These are phyloP conservation scores for Melastoma malabathricum DNA, from an alignment of 345 rosid species.

Conservation along the genomic window DNA sequence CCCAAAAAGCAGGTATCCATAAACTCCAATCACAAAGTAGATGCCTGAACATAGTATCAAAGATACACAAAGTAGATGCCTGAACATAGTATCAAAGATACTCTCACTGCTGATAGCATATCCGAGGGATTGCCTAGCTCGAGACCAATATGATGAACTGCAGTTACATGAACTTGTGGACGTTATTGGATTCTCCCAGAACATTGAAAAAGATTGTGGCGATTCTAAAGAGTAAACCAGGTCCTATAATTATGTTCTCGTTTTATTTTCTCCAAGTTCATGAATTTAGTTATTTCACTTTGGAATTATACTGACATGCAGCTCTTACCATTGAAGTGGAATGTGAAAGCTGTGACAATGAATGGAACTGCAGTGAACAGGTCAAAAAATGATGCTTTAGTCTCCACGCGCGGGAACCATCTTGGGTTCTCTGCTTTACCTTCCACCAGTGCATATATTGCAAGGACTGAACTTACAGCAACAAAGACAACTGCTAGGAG, in stretches of 20 bases:
- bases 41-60: slow-evolving; percentile 43
- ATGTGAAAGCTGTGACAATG: slow-evolving; percentile 83
- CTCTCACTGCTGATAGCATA: slow-evolving; percentile 43
- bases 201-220: neutral
- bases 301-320: neutral
- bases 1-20: slow-evolving; percentile 70
- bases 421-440: slow-evolving; percentile 56
- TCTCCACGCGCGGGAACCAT: slow-evolving; percentile 41
- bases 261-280: neutral
- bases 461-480: slow-evolving; percentile 49
- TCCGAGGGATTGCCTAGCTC: slow-evolving; percentile 57
- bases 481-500: slow-evolving; percentile 68
- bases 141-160: slow-evolving; percentile 69
- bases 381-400: slow-evolving; percentile 38
- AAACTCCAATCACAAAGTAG: slow-evolving; percentile 52
- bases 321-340: slow-evolving; percentile 74
- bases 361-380: slow-evolving; percentile 88
- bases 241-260: no score
- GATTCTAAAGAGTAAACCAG: no score
- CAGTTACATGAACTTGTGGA: slow-evolving; percentile 5
- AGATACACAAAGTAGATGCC: no score
- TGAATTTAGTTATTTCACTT: neutral
- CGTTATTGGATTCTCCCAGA: neutral
- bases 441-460: slow-evolving; percentile 41
- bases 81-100: no score